Conservation (phyloP, 495 filamentous ascomycete species). For the Rhypophila decipiens region DNA sequence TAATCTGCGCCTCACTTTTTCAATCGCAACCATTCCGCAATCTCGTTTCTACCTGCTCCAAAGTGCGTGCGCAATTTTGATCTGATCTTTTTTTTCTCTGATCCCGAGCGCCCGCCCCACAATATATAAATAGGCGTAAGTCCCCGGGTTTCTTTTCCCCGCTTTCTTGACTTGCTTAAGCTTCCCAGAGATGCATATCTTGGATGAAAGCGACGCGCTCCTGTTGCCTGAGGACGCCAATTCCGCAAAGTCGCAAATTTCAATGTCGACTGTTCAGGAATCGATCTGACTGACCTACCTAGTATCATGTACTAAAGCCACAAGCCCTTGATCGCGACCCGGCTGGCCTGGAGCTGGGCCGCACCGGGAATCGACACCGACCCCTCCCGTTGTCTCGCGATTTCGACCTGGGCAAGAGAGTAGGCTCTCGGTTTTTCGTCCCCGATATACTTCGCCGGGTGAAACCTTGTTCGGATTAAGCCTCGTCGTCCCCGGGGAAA, state of each 20-base stretch:
- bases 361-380: slow-evolving; percentile 9
- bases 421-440: too few relatives aligned
- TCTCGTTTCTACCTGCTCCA: slow-evolving; percentile 6
- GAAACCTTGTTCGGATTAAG: too few relatives aligned
- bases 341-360: slow-evolving; percentile 29
- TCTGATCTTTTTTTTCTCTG: background rate
- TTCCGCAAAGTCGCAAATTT: slow-evolving; percentile 15
- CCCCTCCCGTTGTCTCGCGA: slow-evolving; percentile 3
- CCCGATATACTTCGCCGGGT: too few relatives aligned
- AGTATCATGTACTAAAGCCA: slow-evolving; percentile 41
- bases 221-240: slow-evolving; percentile 25
- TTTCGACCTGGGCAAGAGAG: too few relatives aligned
- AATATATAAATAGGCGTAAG: slow-evolving; percentile 22
- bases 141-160: slow-evolving; percentile 1
- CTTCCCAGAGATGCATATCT: background rate
- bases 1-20: slow-evolving; percentile 31
- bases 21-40: slow-evolving; percentile 6
- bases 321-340: slow-evolving; percentile 30
- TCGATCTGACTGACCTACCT: slow-evolving; percentile 23
- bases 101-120: background rate
- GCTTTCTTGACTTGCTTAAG: slow-evolving; percentile 4
- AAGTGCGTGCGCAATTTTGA: slow-evolving; percentile 9
- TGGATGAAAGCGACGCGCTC: slow-evolving; percentile 6
- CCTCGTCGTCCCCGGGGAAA: slow-evolving; percentile 22
- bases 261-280: slow-evolving; percentile 9